phyloP scores from a whole-genome alignment of 2,329 filamentous ascomycete species.

The Ophiostoma quercus region DNA sequence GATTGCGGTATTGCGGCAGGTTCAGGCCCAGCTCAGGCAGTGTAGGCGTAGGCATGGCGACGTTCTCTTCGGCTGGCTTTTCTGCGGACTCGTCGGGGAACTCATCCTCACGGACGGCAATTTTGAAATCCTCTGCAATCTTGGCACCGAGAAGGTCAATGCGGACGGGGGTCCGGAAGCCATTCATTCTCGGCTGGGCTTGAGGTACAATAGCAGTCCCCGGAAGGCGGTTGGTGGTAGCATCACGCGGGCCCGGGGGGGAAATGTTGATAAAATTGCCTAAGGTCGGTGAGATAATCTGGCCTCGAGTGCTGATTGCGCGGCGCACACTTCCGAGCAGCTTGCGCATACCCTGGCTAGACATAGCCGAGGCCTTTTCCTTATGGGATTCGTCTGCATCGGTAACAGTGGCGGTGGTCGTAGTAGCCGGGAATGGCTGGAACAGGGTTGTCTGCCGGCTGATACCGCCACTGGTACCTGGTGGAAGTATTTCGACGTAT shows the following conservation, averaged over 20 bases:
- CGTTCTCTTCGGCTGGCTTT: not conserved
- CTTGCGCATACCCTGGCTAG: constrained; percentile 72
- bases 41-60: not conserved
- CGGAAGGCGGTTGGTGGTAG: constrained; percentile 54
- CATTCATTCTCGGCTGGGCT: constrained; percentile 41
- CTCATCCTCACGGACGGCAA: constrained; percentile 62
- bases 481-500: constrained; percentile 63
- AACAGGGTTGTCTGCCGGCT: constrained; percentile 53
- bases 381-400: constrained; percentile 33
- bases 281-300: constrained; percentile 42
- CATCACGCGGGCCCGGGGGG: constrained; percentile 47
- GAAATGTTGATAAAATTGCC: constrained; percentile 46
- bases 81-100: constrained; percentile 34
- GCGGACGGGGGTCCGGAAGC: constrained; percentile 52
- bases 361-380: constrained; percentile 55
- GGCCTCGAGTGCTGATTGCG: constrained; percentile 62
- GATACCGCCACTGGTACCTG: constrained; percentile 43
- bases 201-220: constrained; percentile 58
- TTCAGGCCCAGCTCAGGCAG: not conserved
- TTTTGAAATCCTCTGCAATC: constrained; percentile 72
- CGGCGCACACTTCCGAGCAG: constrained; percentile 81
- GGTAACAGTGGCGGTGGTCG: constrained; percentile 21
- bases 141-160: constrained; percentile 80
- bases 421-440: constrained; percentile 33
- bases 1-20: constrained; percentile 33